These are phyloP conservation scores for Periconia sp. DNA, from an alignment of 2,329 filamentous ascomycete genomes.

Conservation along the genomic window DNA sequence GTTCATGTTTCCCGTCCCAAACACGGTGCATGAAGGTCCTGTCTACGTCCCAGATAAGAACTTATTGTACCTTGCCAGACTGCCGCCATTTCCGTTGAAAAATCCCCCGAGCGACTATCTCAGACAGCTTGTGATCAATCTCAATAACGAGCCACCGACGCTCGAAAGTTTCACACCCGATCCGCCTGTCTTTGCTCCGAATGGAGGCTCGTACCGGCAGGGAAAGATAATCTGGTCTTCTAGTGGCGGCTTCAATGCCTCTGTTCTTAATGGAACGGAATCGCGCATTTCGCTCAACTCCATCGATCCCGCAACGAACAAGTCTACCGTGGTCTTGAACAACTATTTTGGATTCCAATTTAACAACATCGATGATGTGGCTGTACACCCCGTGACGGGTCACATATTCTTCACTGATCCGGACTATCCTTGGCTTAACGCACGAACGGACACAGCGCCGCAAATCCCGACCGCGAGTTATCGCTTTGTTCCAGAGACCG, in stretches of 20 bases:
- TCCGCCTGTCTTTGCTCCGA: neutral
- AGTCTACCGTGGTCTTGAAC: neutral
- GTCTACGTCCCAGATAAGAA: neutral
- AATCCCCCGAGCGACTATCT: too few species aligned
- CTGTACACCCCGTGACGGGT: neutral
- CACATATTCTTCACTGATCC: conserved; percentile 2
- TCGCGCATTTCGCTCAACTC: neutral
- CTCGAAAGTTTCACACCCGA: neutral
- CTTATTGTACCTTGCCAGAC: neutral
- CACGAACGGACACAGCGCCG: neutral
- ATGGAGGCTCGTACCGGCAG: neutral
- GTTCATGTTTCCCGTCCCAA: neutral
- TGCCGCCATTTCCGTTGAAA: too few species aligned
- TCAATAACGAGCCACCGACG: neutral
- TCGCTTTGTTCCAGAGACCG: conserved; percentile 1
- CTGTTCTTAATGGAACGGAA: neutral
- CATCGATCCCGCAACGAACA: neutral
- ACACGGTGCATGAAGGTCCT: neutral
- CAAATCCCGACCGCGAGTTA: neutral
- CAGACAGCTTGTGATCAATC: neutral
- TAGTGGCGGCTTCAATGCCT: neutral
- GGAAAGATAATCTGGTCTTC: neutral
- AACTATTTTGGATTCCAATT: conserved; percentile 1
- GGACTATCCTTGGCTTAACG: neutral
- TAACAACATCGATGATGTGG: conserved; percentile 1